These are phyloP conservation scores for Penicillium soppii DNA, from an alignment of 495 filamentous ascomycete species.

Conservation along the genomic window DNA sequence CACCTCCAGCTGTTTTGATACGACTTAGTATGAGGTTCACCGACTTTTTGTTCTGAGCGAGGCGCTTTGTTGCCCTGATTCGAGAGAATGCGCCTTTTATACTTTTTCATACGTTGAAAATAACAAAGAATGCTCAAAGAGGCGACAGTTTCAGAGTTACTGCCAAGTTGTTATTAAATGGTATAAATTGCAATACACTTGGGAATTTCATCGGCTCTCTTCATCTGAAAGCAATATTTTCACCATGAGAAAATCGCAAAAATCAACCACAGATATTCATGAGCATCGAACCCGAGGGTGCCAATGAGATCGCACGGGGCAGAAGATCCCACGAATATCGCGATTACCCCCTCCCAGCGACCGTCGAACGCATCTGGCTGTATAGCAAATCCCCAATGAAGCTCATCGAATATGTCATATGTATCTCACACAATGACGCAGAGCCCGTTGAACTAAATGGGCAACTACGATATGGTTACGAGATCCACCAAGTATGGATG, in stretches of 20 bases:
- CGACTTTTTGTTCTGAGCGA: too few relatives aligned
- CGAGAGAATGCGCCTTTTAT: too few relatives aligned
- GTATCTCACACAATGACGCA: not conserved
- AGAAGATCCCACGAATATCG: not conserved
- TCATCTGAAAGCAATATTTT: too few relatives aligned
- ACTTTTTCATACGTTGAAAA: too few relatives aligned
- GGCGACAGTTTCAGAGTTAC: too few relatives aligned
- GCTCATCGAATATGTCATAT: not conserved
- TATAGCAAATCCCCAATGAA: not conserved
- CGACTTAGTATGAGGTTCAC: too few relatives aligned
- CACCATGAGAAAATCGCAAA: not conserved
- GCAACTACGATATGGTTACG: not conserved
- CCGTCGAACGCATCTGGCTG: not conserved
- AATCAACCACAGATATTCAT: conserved; percentile 1
- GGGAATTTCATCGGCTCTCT: too few relatives aligned
- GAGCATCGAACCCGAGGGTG: not conserved
- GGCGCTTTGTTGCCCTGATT: too few relatives aligned
- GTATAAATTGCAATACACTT: too few relatives aligned
- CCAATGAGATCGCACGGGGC: not conserved
- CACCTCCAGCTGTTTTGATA: too few relatives aligned
- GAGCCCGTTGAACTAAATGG: not conserved
- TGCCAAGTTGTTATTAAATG: too few relatives aligned
- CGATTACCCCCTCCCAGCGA: not conserved
- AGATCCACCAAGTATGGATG: conserved; percentile 1
- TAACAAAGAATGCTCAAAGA: too few relatives aligned